Percentiles rank a stretch among this genome's conserved stretches.
These are phyloP conservation scores for Cordyceps militaris DNA, from an alignment of 2,329 filamentous ascomycete genomes.

Conservation along the genomic window DNA sequence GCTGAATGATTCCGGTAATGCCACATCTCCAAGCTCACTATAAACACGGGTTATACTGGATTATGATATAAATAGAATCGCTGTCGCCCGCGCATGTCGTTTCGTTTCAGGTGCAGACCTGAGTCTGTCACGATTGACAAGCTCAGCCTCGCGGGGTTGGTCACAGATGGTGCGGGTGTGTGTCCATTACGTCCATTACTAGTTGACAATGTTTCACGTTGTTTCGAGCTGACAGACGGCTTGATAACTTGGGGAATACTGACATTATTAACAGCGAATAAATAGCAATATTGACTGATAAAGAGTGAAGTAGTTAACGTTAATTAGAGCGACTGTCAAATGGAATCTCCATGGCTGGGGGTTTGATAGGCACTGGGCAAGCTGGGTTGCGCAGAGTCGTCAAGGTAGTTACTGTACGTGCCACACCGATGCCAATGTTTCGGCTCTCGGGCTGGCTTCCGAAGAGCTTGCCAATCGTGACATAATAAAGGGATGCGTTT, in stretches of 20 bases:
- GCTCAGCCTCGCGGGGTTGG: not conserved
- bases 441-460: not conserved
- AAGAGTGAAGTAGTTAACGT: no score
- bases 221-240: not conserved
- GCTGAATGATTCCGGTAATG: no score
- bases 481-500: not conserved
- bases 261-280: not conserved
- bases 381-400: no score
- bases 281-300: no score
- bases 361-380: no score
- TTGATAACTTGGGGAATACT: not conserved
- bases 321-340: no score
- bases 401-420: no score
- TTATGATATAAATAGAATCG: constrained; percentile 1
- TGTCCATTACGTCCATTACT: not conserved
- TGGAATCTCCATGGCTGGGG: no score
- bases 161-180: not conserved
- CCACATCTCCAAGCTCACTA: no score
- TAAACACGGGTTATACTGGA: not conserved
- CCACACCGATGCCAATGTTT: not conserved
- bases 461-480: not conserved
- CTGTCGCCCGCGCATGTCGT: not conserved
- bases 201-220: constrained; percentile 1
- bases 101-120: constrained; percentile 13
- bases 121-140: constrained; percentile 8